Evolutionary conservation across 805 yeast species (phyloP).

Genomic region (Myxozyma geophila): DNA sequence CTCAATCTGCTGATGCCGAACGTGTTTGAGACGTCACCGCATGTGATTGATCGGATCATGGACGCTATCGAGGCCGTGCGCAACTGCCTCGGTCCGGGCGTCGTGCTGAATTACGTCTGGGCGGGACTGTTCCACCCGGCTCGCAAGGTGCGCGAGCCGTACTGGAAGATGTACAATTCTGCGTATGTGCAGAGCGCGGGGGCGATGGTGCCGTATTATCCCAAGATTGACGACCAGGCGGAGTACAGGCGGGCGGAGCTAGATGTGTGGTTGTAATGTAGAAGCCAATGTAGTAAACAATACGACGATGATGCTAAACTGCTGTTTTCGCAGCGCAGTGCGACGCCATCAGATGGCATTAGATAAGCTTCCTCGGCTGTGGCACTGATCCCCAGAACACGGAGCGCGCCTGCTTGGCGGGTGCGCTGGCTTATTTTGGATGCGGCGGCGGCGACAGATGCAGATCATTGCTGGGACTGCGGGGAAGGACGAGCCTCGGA

Average conservation of each 20-base stretch:
- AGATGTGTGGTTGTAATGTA: constrained; percentile 50
- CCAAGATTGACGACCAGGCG: constrained; percentile 52
- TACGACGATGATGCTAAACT: neutral
- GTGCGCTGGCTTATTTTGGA: too few relatives aligned
- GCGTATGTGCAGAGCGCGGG: constrained; percentile 77
- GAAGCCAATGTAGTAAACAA: neutral
- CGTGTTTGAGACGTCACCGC: constrained; percentile 92
- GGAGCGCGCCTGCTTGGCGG: too few relatives aligned
- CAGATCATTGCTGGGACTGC: too few relatives aligned
- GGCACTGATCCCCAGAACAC: too few relatives aligned
- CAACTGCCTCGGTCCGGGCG: constrained; percentile 74
- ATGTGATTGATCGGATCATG: constrained; percentile 79
- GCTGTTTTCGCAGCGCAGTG: neutral
- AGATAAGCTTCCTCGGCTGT: too few relatives aligned
- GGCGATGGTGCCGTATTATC: constrained; percentile 81
- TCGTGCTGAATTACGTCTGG: constrained; percentile 75
- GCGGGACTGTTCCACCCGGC: constrained; percentile 95
- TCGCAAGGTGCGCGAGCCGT: constrained; percentile 76
- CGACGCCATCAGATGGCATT: too few relatives aligned
- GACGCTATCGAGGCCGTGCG: constrained; percentile 80
- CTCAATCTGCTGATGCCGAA: constrained; percentile 86
- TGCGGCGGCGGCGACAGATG: too few relatives aligned
- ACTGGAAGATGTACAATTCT: constrained; percentile 81
- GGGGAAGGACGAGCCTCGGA: too few relatives aligned
- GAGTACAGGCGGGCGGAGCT: constrained; percentile 55